Evolutionary conservation across 1,284 basidiomycete species (phyloP).

Genomic region (Puccinia sorghi): DNA sequence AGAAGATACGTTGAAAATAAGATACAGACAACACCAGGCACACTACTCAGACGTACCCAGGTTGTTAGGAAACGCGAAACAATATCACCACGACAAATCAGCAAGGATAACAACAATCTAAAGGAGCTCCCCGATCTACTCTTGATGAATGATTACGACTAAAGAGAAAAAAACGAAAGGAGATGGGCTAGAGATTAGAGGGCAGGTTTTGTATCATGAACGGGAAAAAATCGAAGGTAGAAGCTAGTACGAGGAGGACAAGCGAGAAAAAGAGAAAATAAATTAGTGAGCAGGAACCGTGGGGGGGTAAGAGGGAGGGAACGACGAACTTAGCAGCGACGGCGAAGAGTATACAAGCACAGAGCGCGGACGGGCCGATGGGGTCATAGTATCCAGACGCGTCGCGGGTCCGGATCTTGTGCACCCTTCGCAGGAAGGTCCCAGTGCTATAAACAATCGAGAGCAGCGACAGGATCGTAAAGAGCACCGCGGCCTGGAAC

Average conservation of each 20-base stretch:
- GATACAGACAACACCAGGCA: neutral
- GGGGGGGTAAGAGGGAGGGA: neutral
- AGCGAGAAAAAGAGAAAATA: constrained; percentile 8
- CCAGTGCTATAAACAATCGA: constrained; percentile 83
- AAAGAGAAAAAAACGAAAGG: neutral
- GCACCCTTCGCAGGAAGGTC: constrained; percentile 83
- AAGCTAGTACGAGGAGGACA: neutral
- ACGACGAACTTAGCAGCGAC: constrained; percentile 24
- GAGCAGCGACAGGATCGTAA: constrained; percentile 84
- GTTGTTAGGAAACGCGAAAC: neutral
- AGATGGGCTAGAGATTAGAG: too few relatives aligned
- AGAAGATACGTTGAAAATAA: too few relatives aligned
- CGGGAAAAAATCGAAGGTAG: too few relatives aligned
- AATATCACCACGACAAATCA: neutral
- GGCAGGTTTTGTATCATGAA: too few relatives aligned
- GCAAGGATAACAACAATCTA: too few relatives aligned
- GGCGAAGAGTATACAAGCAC: constrained; percentile 28
- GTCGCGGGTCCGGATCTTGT: constrained; percentile 65
- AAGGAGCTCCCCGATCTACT: too few relatives aligned
- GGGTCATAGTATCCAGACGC: constrained; percentile 36
- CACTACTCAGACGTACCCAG: neutral
- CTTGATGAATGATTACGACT: neutral
- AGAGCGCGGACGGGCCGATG: constrained; percentile 16
- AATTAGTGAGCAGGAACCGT: neutral
- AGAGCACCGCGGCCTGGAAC: constrained; percentile 78